Conservation (phyloP, 192 early-diverging fungal genomes). For the Coemansia guatemalensis region DNA sequence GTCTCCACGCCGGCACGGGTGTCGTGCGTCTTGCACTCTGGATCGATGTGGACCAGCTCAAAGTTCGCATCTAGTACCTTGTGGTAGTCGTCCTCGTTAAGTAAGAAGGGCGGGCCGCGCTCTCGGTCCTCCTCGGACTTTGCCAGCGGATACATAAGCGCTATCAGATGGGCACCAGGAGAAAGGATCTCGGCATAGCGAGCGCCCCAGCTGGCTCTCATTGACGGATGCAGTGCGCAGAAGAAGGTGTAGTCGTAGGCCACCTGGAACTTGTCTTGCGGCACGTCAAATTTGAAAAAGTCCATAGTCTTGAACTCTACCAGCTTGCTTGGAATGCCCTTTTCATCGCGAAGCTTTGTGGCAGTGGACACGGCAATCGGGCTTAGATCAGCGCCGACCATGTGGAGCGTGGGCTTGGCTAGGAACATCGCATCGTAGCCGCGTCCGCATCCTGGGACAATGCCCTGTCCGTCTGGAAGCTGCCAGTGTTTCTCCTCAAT, state of each 20-base stretch:
- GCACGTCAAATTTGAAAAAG: conserved; percentile 69
- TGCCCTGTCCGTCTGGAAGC: conserved; percentile 38
- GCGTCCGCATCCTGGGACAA: conserved; percentile 51
- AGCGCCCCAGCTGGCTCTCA: conserved; percentile 63
- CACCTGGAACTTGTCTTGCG: conserved; percentile 63
- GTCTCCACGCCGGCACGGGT: conserved; percentile 60
- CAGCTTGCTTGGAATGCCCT: conserved; percentile 28
- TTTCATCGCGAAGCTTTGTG: conserved; percentile 52
- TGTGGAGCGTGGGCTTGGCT: conserved; percentile 56
- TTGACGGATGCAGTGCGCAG: conserved; percentile 68
- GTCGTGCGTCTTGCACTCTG: conserved; percentile 59
- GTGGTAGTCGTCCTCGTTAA: conserved; percentile 65
- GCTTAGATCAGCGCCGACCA: conserved; percentile 70
- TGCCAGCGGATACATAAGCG: conserved; percentile 75
- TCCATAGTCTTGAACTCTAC: conserved; percentile 62
- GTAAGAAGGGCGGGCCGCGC: conserved; percentile 73
- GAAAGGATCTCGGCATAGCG: conserved; percentile 65
- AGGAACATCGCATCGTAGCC: conserved; percentile 79
- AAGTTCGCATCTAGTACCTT: conserved; percentile 56
- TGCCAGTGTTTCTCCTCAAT: conserved; percentile 47
- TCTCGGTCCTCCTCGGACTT: conserved; percentile 52
- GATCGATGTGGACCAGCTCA: conserved; percentile 61
- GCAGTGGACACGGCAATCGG: conserved; percentile 62
- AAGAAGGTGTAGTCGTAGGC: conserved; percentile 89
- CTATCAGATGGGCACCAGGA: conserved; percentile 68